Evolutionary conservation across 257 asterid genomes (phyloP).

Genomic region (Solanum piurae): DNA sequence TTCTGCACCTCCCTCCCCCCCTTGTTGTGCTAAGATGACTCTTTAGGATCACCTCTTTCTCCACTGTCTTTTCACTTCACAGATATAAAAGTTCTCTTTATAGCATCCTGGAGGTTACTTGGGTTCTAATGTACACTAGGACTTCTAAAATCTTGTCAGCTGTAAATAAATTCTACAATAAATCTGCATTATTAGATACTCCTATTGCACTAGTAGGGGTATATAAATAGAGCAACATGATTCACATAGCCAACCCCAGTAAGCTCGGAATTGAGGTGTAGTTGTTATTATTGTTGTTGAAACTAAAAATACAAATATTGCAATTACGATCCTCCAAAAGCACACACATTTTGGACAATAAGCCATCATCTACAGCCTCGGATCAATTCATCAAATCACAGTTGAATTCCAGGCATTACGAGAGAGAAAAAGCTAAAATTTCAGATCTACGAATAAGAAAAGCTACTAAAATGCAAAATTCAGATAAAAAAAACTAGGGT

Average conservation of each 20-base stretch:
- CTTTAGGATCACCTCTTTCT: not conserved
- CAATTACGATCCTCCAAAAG: not conserved
- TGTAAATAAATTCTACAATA: not conserved
- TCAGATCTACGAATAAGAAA: conserved; percentile 18
- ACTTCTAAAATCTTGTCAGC: not conserved
- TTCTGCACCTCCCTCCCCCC: not conserved
- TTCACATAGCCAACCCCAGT: not conserved
- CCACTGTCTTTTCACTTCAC: not conserved
- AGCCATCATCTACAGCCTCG: not conserved
- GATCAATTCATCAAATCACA: not conserved
- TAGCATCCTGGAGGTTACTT: not conserved
- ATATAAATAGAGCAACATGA: not conserved
- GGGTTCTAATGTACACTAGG: not conserved
- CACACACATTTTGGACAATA: not conserved
- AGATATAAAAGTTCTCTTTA: not conserved
- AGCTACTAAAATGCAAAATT: conserved; percentile 7
- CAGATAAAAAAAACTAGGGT: conserved; percentile 10
- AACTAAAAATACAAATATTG: not conserved
- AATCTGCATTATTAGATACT: not conserved
- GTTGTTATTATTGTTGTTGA: not conserved
- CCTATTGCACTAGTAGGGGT: not conserved
- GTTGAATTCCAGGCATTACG: not conserved
- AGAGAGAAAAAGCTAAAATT: conserved; percentile 1
- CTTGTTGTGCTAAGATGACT: not conserved
- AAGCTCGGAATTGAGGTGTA: not conserved